Base-by-base conservation (phyloP, 495 filamentous ascomycete genomes). In the Apodospora peruviana region DNA sequence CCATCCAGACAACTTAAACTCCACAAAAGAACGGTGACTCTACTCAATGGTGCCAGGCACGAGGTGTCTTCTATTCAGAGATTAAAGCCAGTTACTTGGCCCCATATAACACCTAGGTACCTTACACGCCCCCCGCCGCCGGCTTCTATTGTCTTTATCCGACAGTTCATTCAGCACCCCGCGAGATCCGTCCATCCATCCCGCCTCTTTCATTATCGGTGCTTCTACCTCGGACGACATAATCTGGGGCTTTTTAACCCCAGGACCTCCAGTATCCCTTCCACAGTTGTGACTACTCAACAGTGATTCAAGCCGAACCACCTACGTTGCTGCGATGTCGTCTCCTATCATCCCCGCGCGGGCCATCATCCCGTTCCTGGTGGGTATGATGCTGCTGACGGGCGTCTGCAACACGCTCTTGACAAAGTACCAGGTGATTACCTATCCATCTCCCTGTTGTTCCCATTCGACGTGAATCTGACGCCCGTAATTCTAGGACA, bases 351-450 rank as follows among this genome's bases (percentile, higher is more conserved):
- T 65, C 18, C 64, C 61, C 42, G 46, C 56, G 32, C 80, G 77
- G 58, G 80, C 82, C 8, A 53, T 85, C 24, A 81, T 95, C 55
- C 89, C 88, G 5, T 78, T 95, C 56, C 75, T 95, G 52, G 87
- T 96, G 60, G 83, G 76, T 51, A 93, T 95, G 88, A 95, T 96
- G 90, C 75, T 96, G 60, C 58, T 80, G 51, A 79, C 77, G 59
- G 93, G 93, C 35, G 91, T 96, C 41, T 95, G 90, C 76, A 98
- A 98, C 61, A 98, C 93, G 2, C 82, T 98, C 47, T 75, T 98
- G 58, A 95, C 93, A 55, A 98, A 98, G 56, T 96, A 91, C 56
- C 93, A 98, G 70, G 90, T 90, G 61, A 29, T 68, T 59, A 11
- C 21, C 22, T 38, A 38, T 38, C 10, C 16, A 18, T 12, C 36